Conservation (phyloP, 495 filamentous ascomycete genomes). For the Aspergillus steynii region DNA sequence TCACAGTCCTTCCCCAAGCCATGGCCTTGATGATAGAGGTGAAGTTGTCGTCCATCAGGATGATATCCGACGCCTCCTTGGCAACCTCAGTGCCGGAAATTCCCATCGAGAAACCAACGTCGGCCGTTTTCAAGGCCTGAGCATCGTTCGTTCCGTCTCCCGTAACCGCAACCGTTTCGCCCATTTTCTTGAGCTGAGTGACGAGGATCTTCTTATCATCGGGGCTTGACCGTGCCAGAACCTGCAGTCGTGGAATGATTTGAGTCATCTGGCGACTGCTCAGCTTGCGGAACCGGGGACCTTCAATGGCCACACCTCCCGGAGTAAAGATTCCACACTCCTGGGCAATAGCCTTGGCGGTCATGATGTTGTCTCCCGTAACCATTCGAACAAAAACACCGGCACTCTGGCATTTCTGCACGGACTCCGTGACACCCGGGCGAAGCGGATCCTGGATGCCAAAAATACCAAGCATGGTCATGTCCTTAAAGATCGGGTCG, state of each 20-base stretch:
- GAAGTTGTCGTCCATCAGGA: conserved; percentile 94
- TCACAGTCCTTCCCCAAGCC: conserved; percentile 85
- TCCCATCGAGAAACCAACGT: conserved; percentile 93
- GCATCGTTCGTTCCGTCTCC: conserved; percentile 94
- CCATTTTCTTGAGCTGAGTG: conserved; percentile 74
- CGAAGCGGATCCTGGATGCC: conserved; percentile 90
- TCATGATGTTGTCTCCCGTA: conserved; percentile 83
- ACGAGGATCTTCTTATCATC: conserved; percentile 85
- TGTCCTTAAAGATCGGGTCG: conserved; percentile 74
- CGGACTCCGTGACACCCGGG: conserved; percentile 72
- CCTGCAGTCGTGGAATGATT: conserved; percentile 73
- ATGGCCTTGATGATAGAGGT: conserved; percentile 85
- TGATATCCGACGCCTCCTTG: conserved; percentile 91
- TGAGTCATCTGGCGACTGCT: conserved; percentile 64
- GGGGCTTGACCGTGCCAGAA: conserved; percentile 81
- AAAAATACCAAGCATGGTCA: conserved; percentile 76
- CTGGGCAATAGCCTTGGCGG: conserved; percentile 80
- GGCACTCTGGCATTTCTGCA: conserved; percentile 70
- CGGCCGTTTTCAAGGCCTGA: conserved; percentile 80
- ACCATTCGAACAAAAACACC: conserved; percentile 90
- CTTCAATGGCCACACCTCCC: conserved; percentile 81
- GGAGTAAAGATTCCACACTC: conserved; percentile 80
- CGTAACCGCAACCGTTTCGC: conserved; percentile 90
- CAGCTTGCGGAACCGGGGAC: conserved; percentile 75
- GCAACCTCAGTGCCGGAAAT: conserved; percentile 88